These are phyloP conservation scores for Ogataea philodendri DNA, from an alignment of 805 yeast species.

Conservation along the genomic window DNA sequence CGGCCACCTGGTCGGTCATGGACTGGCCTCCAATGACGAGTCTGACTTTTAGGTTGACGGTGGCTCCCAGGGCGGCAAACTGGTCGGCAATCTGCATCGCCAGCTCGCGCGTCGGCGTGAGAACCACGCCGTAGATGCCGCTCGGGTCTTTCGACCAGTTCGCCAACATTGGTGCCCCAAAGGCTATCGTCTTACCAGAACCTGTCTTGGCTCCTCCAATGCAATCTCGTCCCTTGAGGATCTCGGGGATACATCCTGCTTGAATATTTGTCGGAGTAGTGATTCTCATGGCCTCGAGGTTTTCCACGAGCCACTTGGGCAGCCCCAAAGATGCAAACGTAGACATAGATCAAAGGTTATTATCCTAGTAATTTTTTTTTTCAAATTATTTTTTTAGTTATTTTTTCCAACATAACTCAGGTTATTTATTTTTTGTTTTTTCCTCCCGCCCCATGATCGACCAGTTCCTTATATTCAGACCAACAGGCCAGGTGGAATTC, in stretches of 20 bases:
- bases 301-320: constrained; percentile 82
- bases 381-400: constrained; percentile 1
- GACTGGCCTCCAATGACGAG: constrained; percentile 95
- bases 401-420: neutral
- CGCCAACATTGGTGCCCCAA: constrained; percentile 95
- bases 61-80: constrained; percentile 86
- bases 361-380: too few species aligned
- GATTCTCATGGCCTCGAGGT: constrained; percentile 79
- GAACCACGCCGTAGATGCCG: constrained; percentile 84
- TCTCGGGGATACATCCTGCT: constrained; percentile 81
- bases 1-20: constrained; percentile 82
- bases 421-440: too few species aligned
- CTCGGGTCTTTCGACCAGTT: constrained; percentile 94
- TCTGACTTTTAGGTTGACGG: constrained; percentile 77
- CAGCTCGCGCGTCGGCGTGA: constrained; percentile 92
- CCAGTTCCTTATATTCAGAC: constrained; percentile 47
- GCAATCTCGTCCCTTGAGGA: constrained; percentile 81
- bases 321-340: constrained; percentile 55
- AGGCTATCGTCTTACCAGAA: constrained; percentile 95
- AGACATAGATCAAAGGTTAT: constrained; percentile 14
- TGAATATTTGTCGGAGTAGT: constrained; percentile 85
- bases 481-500: constrained; percentile 54
- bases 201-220: constrained; percentile 99
- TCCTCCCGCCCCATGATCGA: too few species aligned
- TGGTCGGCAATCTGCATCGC: constrained; percentile 98